Evolutionary conservation across 2,329 filamentous ascomycete species (phyloP).

Genomic region (Colletotrichum tabaci): DNA sequence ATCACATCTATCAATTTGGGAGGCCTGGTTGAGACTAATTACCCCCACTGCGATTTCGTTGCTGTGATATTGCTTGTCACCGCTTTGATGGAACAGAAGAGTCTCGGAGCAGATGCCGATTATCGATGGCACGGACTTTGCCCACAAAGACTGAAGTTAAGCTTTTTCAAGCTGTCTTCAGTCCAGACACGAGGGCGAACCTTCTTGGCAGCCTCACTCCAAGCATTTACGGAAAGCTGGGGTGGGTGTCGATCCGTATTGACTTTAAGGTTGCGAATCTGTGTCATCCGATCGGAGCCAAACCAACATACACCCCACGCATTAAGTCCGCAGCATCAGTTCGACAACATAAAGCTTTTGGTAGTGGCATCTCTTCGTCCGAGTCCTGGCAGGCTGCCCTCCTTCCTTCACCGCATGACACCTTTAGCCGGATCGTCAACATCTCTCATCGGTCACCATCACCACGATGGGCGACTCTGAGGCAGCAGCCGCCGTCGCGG

Average conservation of each 20-base stretch:
- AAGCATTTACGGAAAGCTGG: neutral
- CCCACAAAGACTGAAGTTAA: neutral
- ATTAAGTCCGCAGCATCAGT: neutral
- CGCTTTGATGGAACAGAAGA: neutral
- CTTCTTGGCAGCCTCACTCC: constrained; percentile 40
- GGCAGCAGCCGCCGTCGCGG: constrained; percentile 51
- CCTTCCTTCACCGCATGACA: constrained; percentile 10
- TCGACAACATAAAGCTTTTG: constrained; percentile 32
- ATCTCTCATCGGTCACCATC: constrained; percentile 21
- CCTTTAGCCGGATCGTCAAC: neutral
- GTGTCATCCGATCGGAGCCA: constrained; percentile 38
- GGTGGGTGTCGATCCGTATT: neutral
- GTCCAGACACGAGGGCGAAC: constrained; percentile 39
- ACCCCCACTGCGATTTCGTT: too few relatives aligned
- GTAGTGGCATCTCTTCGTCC: neutral
- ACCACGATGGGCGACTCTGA: constrained; percentile 35
- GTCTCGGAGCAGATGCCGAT: neutral
- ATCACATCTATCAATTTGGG: neutral
- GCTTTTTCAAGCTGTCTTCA: constrained; percentile 31
- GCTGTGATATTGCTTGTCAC: constrained; percentile 1
- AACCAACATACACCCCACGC: constrained; percentile 19
- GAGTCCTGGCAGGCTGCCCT: neutral
- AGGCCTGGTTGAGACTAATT: too few relatives aligned
- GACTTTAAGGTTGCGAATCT: constrained; percentile 39
- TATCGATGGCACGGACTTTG: constrained; percentile 30